Percentiles rank a stretch among this genome's conserved stretches.
phyloP scores from a whole-genome alignment of 208 protist genomes.

The Vickermania ingenoplastis region DNA sequence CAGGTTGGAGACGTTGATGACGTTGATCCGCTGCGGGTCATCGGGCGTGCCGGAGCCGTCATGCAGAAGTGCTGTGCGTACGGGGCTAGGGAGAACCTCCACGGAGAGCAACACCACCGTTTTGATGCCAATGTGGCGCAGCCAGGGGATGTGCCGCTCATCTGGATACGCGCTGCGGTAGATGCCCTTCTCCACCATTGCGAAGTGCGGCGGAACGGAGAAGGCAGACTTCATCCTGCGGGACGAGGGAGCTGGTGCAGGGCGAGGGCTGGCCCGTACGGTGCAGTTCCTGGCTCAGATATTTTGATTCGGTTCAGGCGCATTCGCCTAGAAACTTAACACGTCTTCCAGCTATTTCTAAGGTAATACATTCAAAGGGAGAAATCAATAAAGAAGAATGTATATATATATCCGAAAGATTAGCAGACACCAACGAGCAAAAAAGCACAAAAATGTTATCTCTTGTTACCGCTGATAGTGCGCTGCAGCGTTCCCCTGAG shows the following conservation, averaged over 20 bases:
- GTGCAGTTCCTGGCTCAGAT: background rate
- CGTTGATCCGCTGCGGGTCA: conserved; percentile 21
- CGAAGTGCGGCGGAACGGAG: conserved; percentile 67
- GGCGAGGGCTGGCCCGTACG: background rate
- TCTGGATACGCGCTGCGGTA: conserved; percentile 82
- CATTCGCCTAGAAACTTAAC: too few species aligned
- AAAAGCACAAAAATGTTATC: too few species aligned
- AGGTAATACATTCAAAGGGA: conserved; percentile 3
- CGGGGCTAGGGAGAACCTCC: conserved; percentile 59
- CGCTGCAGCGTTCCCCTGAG: too few species aligned
- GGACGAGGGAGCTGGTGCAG: background rate
- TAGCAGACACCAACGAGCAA: too few species aligned
- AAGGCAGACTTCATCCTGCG: conserved; percentile 9
- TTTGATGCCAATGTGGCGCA: conserved; percentile 67
- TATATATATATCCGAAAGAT: conserved; percentile 1
- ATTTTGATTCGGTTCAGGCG: background rate
- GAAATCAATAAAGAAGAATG: conserved; percentile 8
- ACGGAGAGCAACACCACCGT: conserved; percentile 76
- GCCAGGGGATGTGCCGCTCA: conserved; percentile 49
- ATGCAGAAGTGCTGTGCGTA: conserved; percentile 14
- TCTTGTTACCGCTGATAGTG: too few species aligned
- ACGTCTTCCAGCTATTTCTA: background rate
- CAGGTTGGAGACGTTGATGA: conserved; percentile 51
- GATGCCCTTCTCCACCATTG: conserved; percentile 60
- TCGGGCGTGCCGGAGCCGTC: background rate